phyloP scores from a whole-genome alignment of 2,329 filamentous ascomycete species.

The Cladosporium oxysporum region DNA sequence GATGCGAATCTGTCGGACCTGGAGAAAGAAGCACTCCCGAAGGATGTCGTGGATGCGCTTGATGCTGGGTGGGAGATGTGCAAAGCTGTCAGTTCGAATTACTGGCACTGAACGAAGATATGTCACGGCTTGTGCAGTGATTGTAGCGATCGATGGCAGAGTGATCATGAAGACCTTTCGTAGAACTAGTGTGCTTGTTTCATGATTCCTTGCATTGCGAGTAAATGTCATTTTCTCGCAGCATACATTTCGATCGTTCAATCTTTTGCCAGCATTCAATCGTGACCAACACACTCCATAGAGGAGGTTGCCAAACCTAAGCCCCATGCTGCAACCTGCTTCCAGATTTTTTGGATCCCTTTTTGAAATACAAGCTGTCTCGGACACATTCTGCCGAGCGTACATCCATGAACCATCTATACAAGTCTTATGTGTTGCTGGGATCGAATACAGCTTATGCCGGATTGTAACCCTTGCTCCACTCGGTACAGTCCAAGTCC shows the following conservation, averaged over 20 bases:
- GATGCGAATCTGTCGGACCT: slow-evolving; percentile 42
- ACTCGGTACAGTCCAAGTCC: slow-evolving; percentile 15
- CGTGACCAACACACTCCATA: background rate
- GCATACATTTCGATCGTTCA: background rate
- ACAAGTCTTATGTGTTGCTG: background rate
- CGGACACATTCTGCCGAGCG: background rate
- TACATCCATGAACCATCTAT: background rate
- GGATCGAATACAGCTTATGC: background rate
- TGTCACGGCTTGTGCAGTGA: background rate
- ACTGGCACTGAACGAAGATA: background rate
- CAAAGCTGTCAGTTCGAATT: slow-evolving; percentile 7
- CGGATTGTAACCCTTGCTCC: background rate
- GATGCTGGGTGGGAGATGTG: slow-evolving; percentile 39
- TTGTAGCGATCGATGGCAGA: background rate
- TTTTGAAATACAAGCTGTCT: too few relatives aligned
- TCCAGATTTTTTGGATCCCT: too few relatives aligned
- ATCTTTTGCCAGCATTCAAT: background rate
- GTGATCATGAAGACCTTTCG: background rate
- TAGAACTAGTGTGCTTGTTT: background rate
- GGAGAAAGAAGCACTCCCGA: slow-evolving; percentile 44
- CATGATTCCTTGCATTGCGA: background rate
- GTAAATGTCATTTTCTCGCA: background rate
- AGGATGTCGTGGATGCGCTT: slow-evolving; percentile 42
- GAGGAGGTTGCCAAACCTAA: too few relatives aligned
- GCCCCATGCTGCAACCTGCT: too few relatives aligned